These are phyloP conservation scores for Purshia tridentata DNA, from an alignment of 306 rosid genomes.

Conservation along the genomic window DNA sequence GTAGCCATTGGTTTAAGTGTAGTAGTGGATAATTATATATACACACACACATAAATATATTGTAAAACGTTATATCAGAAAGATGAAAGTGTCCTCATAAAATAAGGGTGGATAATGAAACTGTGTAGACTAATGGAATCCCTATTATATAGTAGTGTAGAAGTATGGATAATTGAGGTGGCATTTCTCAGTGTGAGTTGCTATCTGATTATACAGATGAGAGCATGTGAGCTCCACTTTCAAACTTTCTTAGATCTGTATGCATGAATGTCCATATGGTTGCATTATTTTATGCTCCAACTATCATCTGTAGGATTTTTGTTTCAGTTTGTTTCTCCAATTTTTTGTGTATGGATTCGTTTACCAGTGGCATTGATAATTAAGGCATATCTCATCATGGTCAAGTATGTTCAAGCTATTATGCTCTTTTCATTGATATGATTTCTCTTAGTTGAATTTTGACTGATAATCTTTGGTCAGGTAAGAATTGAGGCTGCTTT, in stretches of 20 bases:
- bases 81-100: neutral
- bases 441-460: slow-evolving; percentile 10
- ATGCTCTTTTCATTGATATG: slow-evolving; percentile 1
- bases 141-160: neutral
- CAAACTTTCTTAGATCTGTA: neutral
- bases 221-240: neutral
- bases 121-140: neutral
- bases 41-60: too few species aligned
- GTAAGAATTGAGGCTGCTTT: slow-evolving; percentile 95
- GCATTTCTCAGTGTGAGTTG: neutral
- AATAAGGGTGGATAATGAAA: neutral
- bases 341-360: neutral
- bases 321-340: neutral
- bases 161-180: neutral
- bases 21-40: too few species aligned
- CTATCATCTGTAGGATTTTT: neutral
- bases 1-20: neutral
- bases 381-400: neutral
- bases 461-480: slow-evolving; percentile 41
- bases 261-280: neutral
- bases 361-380: neutral
- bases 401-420: neutral
- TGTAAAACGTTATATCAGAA: neutral
- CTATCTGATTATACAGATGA: neutral
- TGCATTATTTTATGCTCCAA: neutral